Conservation (phyloP, 1,139 yeast species). For the Blastobotrys elegans region DNA sequence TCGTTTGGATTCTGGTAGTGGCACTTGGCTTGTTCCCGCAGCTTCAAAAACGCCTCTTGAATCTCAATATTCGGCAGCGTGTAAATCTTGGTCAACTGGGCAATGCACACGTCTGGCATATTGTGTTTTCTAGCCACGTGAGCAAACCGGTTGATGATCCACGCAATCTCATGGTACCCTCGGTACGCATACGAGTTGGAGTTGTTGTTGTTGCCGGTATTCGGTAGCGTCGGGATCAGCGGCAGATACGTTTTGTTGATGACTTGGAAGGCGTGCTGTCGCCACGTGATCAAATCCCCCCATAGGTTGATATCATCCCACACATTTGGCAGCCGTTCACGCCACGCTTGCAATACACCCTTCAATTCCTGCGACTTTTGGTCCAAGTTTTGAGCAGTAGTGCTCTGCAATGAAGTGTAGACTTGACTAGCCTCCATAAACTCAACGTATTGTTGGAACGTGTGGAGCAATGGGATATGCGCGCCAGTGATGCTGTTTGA, state of each 20-base stretch:
- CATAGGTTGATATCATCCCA: conserved; percentile 98
- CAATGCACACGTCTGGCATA: conserved; percentile 94
- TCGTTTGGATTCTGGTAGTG: conserved; percentile 89
- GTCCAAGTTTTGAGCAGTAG: conserved; percentile 89
- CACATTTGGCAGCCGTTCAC: conserved; percentile 89
- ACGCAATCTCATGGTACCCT: conserved; percentile 97
- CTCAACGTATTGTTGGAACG: conserved; percentile 96
- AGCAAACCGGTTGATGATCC: conserved; percentile 98
- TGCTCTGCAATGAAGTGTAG: conserved; percentile 79
- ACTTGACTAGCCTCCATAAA: conserved; percentile 97
- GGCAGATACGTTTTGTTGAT: conserved; percentile 94
- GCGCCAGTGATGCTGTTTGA: conserved; percentile 67
- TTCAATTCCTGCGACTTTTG: conserved; percentile 90
- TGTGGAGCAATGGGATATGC: conserved; percentile 84
- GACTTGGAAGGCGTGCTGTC: conserved; percentile 98
- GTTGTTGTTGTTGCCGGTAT: conserved; percentile 54
- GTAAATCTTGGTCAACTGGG: conserved; percentile 87
- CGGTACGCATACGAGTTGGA: conserved; percentile 91
- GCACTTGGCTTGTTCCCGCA: conserved; percentile 96
- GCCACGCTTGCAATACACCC: conserved; percentile 94
- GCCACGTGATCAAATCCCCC: conserved; percentile 98
- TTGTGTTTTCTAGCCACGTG: conserved; percentile 97
- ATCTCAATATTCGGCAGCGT: conserved; percentile 96
- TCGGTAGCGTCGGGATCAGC: conserved; percentile 79
- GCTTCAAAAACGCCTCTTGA: conserved; percentile 92